Evolutionary conservation across 768 basidiomycete species (phyloP).

Genomic region (Tricholoma furcatifolium): DNA sequence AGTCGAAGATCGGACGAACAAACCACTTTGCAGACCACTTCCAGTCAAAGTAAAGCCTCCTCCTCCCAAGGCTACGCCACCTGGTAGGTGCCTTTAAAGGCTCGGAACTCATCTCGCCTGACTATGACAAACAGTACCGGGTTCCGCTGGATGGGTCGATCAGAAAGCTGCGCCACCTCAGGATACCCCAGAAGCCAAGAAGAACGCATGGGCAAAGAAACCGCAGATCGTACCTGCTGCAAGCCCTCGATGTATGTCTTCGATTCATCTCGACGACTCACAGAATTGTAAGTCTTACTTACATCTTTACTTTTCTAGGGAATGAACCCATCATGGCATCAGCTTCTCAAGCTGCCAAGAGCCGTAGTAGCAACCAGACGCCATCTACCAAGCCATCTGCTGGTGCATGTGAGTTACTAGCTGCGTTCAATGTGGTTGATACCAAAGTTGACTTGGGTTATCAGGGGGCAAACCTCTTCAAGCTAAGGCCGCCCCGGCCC

Average conservation of each 20-base stretch:
- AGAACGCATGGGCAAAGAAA: conserved; percentile 20
- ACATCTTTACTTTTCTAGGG: conserved; percentile 15
- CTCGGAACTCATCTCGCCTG: not conserved
- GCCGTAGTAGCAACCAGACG: not conserved
- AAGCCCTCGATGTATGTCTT: conserved; percentile 6
- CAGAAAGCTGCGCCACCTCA: conserved; percentile 6
- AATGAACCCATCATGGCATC: conserved; percentile 16
- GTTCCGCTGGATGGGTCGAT: conserved; percentile 33
- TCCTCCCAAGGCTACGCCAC: conserved; percentile 22
- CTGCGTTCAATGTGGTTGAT: no score
- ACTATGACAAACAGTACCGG: conserved; percentile 32
- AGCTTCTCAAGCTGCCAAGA: not conserved
- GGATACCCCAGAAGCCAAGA: conserved; percentile 9
- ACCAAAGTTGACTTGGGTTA: not conserved
- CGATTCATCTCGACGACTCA: not conserved
- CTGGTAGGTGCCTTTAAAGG: conserved; percentile 21
- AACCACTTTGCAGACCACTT: conserved; percentile 42
- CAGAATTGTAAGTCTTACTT: not conserved
- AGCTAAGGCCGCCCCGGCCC: not conserved
- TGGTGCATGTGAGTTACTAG: conserved; percentile 8
- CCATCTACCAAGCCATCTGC: not conserved
- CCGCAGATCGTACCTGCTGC: not conserved
- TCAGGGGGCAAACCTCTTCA: conserved; percentile 3
- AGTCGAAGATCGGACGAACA: conserved; percentile 41
- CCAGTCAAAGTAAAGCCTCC: conserved; percentile 33